phyloP scores from a whole-genome alignment of 2,329 filamentous ascomycete genomes.

The Aspergillus tubingensis region DNA sequence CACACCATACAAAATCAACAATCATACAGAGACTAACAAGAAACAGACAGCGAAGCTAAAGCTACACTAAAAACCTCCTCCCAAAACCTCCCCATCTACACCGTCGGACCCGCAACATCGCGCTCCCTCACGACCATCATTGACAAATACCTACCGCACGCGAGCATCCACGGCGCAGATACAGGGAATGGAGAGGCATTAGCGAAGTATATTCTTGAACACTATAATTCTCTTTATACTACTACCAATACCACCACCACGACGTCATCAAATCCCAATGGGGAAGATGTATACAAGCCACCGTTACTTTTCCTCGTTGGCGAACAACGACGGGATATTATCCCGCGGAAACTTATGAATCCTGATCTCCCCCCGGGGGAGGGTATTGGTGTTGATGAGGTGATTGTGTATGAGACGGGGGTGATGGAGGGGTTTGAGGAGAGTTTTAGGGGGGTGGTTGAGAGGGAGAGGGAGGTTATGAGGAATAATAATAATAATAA shows the following conservation, averaged over 20 bases:
- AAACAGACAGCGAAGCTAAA: too few species aligned
- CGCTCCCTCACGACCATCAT: constrained; percentile 65
- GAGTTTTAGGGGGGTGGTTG: constrained; percentile 61
- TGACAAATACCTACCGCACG: constrained; percentile 48
- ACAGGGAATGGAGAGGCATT: constrained; percentile 83
- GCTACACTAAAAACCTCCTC: constrained; percentile 11
- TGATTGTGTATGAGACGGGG: constrained; percentile 83
- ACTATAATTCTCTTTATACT: constrained; percentile 60
- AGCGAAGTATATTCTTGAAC: constrained; percentile 73
- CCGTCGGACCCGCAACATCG: constrained; percentile 54
- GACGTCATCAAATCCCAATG: too few species aligned
- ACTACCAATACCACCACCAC: background rate
- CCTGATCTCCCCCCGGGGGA: constrained; percentile 48
- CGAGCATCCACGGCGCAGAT: constrained; percentile 71
- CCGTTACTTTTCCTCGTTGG: constrained; percentile 85
- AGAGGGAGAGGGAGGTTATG: constrained; percentile 11
- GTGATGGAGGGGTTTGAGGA: constrained; percentile 76
- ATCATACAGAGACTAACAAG: too few species aligned
- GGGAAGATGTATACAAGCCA: constrained; percentile 32
- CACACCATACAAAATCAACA: too few species aligned
- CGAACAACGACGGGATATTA: constrained; percentile 85
- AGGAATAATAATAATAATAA: background rate
- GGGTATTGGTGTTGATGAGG: constrained; percentile 71
- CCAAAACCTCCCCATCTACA: constrained; percentile 43
- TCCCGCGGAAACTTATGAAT: constrained; percentile 76